Percentiles rank a stretch among this genome's conserved stretches.
These are phyloP conservation scores for Teratosphaeria epicoccoides DNA, from an alignment of 2,329 filamentous ascomycete species.

Conservation along the genomic window DNA sequence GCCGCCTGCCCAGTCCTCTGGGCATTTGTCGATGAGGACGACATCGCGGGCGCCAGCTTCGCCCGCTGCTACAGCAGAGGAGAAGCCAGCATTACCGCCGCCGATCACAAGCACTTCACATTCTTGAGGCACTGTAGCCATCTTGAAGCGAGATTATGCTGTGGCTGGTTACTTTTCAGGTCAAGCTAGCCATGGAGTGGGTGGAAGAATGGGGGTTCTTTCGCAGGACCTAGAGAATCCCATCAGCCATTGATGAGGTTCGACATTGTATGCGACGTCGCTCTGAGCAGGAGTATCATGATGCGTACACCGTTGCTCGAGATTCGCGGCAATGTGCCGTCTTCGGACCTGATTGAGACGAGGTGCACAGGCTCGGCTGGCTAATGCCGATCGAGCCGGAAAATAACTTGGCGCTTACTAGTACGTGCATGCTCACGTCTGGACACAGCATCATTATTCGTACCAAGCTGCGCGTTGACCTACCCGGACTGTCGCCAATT, in stretches of 20 bases:
- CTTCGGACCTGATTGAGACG: not conserved
- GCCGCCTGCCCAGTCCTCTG: slow-evolving; percentile 49
- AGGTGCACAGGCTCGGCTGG: not conserved
- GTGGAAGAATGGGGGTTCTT: too few species aligned
- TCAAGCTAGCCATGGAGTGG: too few species aligned
- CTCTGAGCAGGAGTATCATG: not conserved
- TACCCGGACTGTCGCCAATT: too few species aligned
- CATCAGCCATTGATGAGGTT: not conserved
- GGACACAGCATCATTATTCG: too few species aligned
- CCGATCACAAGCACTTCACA: slow-evolving; percentile 46
- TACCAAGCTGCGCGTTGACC: too few species aligned
- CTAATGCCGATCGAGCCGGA: not conserved
- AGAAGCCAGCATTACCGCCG: slow-evolving; percentile 53
- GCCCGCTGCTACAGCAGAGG: slow-evolving; percentile 32
- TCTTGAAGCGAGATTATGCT: not conserved
- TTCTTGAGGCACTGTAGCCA: not conserved
- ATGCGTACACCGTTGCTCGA: not conserved
- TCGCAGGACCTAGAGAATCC: too few species aligned
- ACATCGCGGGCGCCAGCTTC: slow-evolving; percentile 35
- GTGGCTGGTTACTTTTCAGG: too few species aligned
- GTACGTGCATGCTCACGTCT: not conserved
- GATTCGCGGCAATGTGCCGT: not conserved
- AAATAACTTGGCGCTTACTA: not conserved
- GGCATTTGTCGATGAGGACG: slow-evolving; percentile 51
- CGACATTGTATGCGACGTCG: not conserved